Evolutionary conservation across 257 asterid species (phyloP).

Genomic region (Rehmannia glutinosa): DNA sequence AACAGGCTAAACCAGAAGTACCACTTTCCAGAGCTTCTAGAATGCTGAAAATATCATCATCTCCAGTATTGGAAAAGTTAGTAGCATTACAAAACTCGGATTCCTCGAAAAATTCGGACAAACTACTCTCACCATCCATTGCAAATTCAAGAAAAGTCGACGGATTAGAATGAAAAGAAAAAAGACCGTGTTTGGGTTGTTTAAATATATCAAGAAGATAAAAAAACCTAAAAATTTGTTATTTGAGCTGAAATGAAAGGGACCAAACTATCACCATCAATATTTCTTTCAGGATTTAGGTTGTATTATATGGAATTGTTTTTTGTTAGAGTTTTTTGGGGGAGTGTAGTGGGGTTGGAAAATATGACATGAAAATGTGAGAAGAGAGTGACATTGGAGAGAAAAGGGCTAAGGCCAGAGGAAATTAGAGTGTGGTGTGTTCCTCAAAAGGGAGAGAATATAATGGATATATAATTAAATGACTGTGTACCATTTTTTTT

Average conservation of each 20-base stretch:
- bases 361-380: background rate
- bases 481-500: no score
- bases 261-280: conserved; percentile 65
- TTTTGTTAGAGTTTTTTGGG: background rate
- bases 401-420: no score
- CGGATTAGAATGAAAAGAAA: background rate
- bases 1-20: background rate
- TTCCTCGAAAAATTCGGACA: conserved; percentile 39
- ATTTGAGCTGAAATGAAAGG: conserved; percentile 29
- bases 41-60: conserved; percentile 59
- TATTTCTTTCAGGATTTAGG: conserved; percentile 22
- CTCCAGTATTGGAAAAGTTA: no score
- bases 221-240: background rate
- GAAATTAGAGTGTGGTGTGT: no score
- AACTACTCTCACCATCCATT: conserved; percentile 42
- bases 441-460: no score
- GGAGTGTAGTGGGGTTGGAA: background rate
- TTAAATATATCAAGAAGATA: background rate
- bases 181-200: background rate
- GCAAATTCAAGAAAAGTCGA: background rate
- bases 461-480: no score
- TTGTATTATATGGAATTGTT: conserved; percentile 1
- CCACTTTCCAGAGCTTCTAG: conserved; percentile 55
- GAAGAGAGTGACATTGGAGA: no score
- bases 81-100: conserved; percentile 29